Percentiles rank a stretch among this genome's conserved stretches.
Conservation (phyloP, 2,329 filamentous ascomycete genomes). For the Acrocalymma vagum region DNA sequence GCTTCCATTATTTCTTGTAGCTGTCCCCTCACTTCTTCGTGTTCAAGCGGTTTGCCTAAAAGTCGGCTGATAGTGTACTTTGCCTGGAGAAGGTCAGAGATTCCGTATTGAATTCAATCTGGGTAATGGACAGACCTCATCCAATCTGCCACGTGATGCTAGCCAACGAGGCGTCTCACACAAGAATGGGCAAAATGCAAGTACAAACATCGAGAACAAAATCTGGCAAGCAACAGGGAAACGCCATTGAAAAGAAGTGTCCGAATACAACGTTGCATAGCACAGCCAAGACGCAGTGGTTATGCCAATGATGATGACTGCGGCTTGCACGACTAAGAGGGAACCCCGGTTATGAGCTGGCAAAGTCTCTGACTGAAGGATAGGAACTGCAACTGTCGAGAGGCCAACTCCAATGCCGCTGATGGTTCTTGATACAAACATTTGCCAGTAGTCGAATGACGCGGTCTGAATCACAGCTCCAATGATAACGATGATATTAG, state of each 20-base stretch:
- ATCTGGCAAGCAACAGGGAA: conserved; percentile 65
- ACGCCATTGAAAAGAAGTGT: conserved; percentile 28
- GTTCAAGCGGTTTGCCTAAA: conserved; percentile 38
- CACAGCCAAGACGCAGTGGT: conserved; percentile 23
- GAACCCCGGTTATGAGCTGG: conserved; percentile 24
- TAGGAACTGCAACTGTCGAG: conserved; percentile 57
- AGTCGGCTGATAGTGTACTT: conserved; percentile 36
- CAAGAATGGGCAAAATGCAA: conserved; percentile 54
- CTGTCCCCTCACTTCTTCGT: conserved; percentile 43
- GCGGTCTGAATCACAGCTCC: conserved; percentile 44
- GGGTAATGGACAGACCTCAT: conserved; percentile 33
- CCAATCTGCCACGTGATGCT: conserved; percentile 30
- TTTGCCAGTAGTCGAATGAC: conserved; percentile 36
- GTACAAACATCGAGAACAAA: conserved; percentile 64
- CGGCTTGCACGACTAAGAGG: conserved; percentile 20
- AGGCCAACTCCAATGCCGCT: conserved; percentile 54
- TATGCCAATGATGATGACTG: conserved; percentile 25
- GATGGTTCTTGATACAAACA: conserved; percentile 48
- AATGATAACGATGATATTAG: conserved; percentile 49
- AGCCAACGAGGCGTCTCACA: conserved; percentile 52
- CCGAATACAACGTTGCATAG: conserved; percentile 18
- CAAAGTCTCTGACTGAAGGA: conserved; percentile 53
- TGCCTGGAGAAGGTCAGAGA: conserved; percentile 8
- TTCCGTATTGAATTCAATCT: not conserved
- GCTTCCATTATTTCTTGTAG: conserved; percentile 46